Base-by-base conservation (phyloP, 2,329 filamentous ascomycete genomes). In the Neophaeococcomyces mojaviensis region DNA sequence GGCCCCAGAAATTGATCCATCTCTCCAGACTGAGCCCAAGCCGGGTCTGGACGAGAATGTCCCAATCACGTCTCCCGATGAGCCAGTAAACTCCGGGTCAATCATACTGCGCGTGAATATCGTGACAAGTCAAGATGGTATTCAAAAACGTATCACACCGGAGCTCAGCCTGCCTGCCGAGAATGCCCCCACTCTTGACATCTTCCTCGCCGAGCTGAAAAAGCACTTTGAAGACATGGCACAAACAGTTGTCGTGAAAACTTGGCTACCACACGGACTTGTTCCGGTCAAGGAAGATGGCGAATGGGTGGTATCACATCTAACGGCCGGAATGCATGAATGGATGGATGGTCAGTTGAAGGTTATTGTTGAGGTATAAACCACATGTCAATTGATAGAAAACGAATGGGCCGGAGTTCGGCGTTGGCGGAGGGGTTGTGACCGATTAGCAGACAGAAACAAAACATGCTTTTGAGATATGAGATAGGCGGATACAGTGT, bases 271-370 rank as follows among this genome's bases (percentile, higher is more conserved):
- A 1, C 61, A 69, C 41, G 69, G 69, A 4, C 49, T 71, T n/a
- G 51, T 61, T 12, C 44, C 54, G 5, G 57, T 71, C 6, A 58
- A 60, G 10, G 65, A 57, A 36, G 66, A 70, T 41, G 62, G 63
- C 31, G 67, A 71, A 38, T 71, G 68, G 69, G 62, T 64, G 16
- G 62, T 70, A 47, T 65, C 68, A 3, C 57, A 70, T n/a, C 53
- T 69, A 26, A 63, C 65, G 3, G 64, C 64, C 9, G 62, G 63
- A 15, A 65, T 64, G 9, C 63, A 69, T 2, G 68, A 70, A 24
- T 72, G 69, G 69, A 69, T 72, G 67, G 68, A 71, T 48, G 62
- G 62, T 3, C 62, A 69, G 33, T 49, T 72, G 47, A 65, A 61
- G 41, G 62, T 72, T 45, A 51, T 72, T 24, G 55, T 70, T 22